Evolutionary conservation across 176 grass and related monocot genomes (phyloP).

Genomic region (Neostapfia colusana): DNA sequence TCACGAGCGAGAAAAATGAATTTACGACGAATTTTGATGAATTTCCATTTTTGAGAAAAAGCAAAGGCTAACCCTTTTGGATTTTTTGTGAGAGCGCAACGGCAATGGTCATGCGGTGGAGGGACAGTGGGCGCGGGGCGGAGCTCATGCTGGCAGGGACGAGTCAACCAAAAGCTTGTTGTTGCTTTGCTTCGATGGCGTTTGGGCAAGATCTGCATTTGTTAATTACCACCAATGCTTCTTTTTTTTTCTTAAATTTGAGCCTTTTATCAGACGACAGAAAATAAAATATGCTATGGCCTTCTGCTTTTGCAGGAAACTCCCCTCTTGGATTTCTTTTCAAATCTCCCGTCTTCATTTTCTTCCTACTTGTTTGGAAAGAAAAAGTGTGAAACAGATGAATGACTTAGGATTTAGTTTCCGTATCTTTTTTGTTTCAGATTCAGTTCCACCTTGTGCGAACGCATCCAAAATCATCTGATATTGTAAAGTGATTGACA

Average conservation of each 20-base stretch:
- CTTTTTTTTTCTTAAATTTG: too few species aligned
- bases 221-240: too few species aligned
- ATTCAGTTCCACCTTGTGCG: background rate
- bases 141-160: background rate
- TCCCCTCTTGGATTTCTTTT: background rate
- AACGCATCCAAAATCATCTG: too few species aligned
- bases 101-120: conserved; percentile 13
- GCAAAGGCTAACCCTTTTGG: too few species aligned
- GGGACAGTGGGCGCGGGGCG: background rate
- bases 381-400: background rate
- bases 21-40: too few species aligned
- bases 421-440: background rate
- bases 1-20: too few species aligned
- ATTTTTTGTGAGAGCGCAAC: too few species aligned
- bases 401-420: background rate
- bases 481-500: too few species aligned
- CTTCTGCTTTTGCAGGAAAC: background rate
- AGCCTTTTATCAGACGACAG: too few species aligned
- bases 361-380: background rate
- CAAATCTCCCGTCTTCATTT: background rate
- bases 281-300: too few species aligned
- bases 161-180: background rate
- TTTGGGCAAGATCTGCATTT: background rate
- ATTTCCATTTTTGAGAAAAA: too few species aligned
- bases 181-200: too few species aligned